phyloP scores from a whole-genome alignment of 2,329 filamentous ascomycete genomes.

The Fusarium nelsonii region DNA sequence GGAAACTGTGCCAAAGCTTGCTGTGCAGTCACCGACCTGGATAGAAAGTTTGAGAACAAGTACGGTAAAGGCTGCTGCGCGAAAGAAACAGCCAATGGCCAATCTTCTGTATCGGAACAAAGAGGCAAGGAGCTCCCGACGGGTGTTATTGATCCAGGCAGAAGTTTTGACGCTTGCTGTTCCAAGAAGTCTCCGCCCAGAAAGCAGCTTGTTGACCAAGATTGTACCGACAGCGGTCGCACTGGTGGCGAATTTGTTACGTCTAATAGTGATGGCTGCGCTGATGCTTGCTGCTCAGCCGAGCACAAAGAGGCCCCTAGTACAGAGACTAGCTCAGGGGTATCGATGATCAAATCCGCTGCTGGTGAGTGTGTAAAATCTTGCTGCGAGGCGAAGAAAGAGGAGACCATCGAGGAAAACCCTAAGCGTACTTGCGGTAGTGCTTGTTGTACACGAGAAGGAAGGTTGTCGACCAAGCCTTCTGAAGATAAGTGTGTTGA shows the following conservation, averaged over 20 bases:
- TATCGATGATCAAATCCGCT: neutral
- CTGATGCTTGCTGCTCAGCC: neutral
- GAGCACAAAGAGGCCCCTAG: neutral
- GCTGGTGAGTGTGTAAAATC: neutral
- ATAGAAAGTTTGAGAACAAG: constrained; percentile 1
- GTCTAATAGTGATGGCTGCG: neutral
- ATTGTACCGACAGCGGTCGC: neutral
- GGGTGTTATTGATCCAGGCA: neutral
- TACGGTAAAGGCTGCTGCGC: constrained; percentile 5
- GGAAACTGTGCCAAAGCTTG: constrained; percentile 31
- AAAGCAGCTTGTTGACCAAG: neutral
- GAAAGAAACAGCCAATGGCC: neutral
- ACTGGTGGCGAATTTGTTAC: neutral
- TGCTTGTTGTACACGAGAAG: constrained; percentile 20
- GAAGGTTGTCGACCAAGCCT: neutral
- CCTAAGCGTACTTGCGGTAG: neutral
- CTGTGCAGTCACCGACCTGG: constrained; percentile 16
- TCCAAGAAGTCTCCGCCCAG: neutral
- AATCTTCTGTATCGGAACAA: no score
- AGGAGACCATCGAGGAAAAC: neutral
- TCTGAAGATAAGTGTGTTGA: neutral
- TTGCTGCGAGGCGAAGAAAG: constrained; percentile 3
- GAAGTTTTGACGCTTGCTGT: constrained; percentile 23
- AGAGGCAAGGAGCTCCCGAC: neutral
- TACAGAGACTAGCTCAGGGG: neutral